Percentiles rank a stretch among this genome's conserved stretches.
Evolutionary conservation across 495 filamentous ascomycete species (phyloP).

Genomic region (Hypoxylon fragiforme): DNA sequence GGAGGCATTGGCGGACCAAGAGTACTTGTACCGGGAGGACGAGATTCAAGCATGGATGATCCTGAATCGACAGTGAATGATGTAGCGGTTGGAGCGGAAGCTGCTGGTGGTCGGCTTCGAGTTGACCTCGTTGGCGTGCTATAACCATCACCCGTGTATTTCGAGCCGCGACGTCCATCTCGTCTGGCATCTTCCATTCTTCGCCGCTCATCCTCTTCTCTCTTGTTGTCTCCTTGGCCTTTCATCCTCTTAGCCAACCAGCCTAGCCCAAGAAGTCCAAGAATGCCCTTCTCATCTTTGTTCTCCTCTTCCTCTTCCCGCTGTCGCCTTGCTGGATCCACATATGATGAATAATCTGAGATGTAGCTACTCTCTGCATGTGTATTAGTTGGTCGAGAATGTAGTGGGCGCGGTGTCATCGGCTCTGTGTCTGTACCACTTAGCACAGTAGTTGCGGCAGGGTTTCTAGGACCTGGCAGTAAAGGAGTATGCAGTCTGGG

Average conservation of each 20-base stretch:
- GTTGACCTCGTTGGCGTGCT: slow-evolving; percentile 58
- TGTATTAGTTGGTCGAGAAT: slow-evolving; percentile 35
- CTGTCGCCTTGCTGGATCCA: slow-evolving; percentile 49
- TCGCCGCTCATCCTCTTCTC: slow-evolving; percentile 68
- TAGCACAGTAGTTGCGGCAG: slow-evolving; percentile 42
- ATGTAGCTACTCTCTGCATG: slow-evolving; percentile 47
- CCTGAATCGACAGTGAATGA: slow-evolving; percentile 42
- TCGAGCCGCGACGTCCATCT: slow-evolving; percentile 43
- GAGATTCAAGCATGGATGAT: slow-evolving; percentile 50
- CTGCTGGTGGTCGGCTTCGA: slow-evolving; percentile 40
- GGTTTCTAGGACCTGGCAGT: slow-evolving; percentile 45
- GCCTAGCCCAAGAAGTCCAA: slow-evolving; percentile 67
- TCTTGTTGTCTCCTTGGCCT: slow-evolving; percentile 58
- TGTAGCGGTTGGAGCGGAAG: slow-evolving; percentile 40
- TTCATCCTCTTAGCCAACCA: slow-evolving; percentile 67
- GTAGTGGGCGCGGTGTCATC: slow-evolving; percentile 48
- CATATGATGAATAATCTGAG: slow-evolving; percentile 57
- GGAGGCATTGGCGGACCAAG: slow-evolving; percentile 45
- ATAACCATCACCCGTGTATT: slow-evolving; percentile 64
- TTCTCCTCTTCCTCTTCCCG: slow-evolving; percentile 43
- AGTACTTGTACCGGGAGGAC: slow-evolving; percentile 32
- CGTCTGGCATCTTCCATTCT: slow-evolving; percentile 54
- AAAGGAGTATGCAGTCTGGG: slow-evolving; percentile 43
- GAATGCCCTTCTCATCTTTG: slow-evolving; percentile 62
- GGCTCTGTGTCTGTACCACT: slow-evolving; percentile 42